A percentile compares a stretch with the other conserved stretches of the same genome.
Evolutionary conservation across 2,329 filamentous ascomycete genomes (phyloP).

Genomic region (Colletotrichum sp.): DNA sequence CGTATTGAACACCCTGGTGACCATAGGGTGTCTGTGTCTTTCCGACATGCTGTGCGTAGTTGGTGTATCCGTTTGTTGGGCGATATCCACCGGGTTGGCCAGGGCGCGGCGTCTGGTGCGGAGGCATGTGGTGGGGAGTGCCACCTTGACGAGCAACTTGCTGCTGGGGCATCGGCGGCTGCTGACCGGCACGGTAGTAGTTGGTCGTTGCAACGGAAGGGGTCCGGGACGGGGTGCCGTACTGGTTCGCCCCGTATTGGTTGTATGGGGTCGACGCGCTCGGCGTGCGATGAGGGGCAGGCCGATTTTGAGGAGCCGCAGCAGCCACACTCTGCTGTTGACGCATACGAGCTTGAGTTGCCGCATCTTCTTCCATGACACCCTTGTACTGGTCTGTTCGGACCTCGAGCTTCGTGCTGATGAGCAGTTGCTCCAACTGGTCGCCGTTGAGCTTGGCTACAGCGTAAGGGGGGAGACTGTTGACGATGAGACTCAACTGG

Average conservation of each 20-base stretch:
- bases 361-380: constrained; percentile 81
- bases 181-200: constrained; percentile 46
- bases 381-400: constrained; percentile 77
- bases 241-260: constrained; percentile 51
- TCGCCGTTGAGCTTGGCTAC: constrained; percentile 87
- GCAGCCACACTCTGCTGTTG: constrained; percentile 37
- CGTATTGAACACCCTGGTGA: constrained; percentile 56
- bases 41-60: constrained; percentile 54
- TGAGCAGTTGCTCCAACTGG: constrained; percentile 80
- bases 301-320: constrained; percentile 26
- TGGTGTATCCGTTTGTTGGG: constrained; percentile 52
- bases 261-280: constrained; percentile 45
- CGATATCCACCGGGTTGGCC: constrained; percentile 45
- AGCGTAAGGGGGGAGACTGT: constrained; percentile 80
- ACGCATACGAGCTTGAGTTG: constrained; percentile 55
- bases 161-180: constrained; percentile 45
- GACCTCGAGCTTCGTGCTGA: constrained; percentile 79
- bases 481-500: constrained; percentile 76
- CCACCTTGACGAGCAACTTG: constrained; percentile 31
- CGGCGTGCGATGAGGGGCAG: constrained; percentile 43
- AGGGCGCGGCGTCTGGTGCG: constrained; percentile 32
- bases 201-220: constrained; percentile 48
- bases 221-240: constrained; percentile 51
- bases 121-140: constrained; percentile 26
- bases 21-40: constrained; percentile 59